These are phyloP conservation scores for Candida tunisiensis DNA, from an alignment of 1,139 yeast genomes.

Conservation along the genomic window DNA sequence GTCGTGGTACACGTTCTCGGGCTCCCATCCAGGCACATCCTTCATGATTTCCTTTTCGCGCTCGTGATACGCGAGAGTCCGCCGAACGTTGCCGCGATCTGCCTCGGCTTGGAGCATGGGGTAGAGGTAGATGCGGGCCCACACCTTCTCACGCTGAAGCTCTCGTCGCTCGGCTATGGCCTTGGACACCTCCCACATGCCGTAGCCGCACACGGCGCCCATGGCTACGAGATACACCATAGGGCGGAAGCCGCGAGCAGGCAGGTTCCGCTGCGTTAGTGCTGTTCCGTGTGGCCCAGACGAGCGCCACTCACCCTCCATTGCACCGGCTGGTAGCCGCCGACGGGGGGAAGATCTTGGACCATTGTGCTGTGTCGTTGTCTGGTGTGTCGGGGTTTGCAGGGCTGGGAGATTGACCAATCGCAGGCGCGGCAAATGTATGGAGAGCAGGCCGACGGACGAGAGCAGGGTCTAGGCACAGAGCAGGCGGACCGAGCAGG, in stretches of 20 bases:
- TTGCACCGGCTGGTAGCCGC: slow-evolving; percentile 76
- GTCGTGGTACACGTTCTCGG: slow-evolving; percentile 30
- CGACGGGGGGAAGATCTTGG: slow-evolving; percentile 80
- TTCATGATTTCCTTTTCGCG: slow-evolving; percentile 53
- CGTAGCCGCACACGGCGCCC: slow-evolving; percentile 48
- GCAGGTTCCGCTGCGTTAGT: slow-evolving; percentile 40
- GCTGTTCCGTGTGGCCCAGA: slow-evolving; percentile 1
- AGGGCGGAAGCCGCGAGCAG: slow-evolving; percentile 75
- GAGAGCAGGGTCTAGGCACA: too few species aligned
- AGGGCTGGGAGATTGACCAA: too few species aligned
- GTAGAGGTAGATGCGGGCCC: slow-evolving; percentile 61
- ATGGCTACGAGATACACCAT: slow-evolving; percentile 50
- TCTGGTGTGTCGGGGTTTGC: too few species aligned
- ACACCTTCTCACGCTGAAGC: slow-evolving; percentile 54
- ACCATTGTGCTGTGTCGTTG: too few species aligned
- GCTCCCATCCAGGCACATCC: slow-evolving; percentile 42
- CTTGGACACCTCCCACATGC: slow-evolving; percentile 48
- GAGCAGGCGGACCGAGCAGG: too few species aligned
- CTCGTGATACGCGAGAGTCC: slow-evolving; percentile 47
- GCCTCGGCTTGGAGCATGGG: slow-evolving; percentile 72
- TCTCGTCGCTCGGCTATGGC: slow-evolving; percentile 67
- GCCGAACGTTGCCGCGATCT: slow-evolving; percentile 65
- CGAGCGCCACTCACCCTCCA: slow-evolving; percentile 36
- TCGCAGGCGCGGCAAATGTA: too few species aligned
- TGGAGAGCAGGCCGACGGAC: too few species aligned